These are phyloP conservation scores for Salicornia ramosissima DNA, from an alignment of 148 eudicot genomes.

Conservation along the genomic window DNA sequence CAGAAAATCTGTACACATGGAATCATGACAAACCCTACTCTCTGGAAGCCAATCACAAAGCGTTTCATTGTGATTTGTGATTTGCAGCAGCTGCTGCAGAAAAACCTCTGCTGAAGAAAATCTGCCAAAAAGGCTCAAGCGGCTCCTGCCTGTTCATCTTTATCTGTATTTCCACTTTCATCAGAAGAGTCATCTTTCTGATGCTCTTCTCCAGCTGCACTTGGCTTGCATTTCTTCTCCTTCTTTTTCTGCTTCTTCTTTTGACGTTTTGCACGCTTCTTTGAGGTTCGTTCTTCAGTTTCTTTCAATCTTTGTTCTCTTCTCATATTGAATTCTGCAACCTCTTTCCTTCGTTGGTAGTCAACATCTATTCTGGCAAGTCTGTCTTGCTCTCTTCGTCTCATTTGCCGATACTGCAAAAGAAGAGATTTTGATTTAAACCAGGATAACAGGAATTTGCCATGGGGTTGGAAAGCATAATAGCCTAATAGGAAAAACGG, in stretches of 20 bases:
- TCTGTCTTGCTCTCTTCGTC: conserved; percentile 92
- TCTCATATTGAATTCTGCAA: conserved; percentile 67
- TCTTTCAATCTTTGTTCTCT: conserved; percentile 79
- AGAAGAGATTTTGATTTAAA: conserved; percentile 12
- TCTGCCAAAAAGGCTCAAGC: neutral
- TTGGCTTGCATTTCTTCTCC: conserved; percentile 47
- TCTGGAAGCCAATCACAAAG: neutral
- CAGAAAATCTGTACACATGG: neutral
- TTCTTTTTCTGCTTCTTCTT: conserved; percentile 76
- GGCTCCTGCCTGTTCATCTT: conserved; percentile 29
- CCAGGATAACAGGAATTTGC: neutral
- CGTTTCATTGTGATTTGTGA: neutral
- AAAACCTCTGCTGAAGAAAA: neutral
- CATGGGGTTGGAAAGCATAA: neutral
- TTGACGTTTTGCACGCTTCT: conserved; percentile 88
- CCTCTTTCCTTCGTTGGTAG: conserved; percentile 70
- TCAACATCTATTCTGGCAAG: conserved; percentile 86
- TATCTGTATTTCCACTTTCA: conserved; percentile 42
- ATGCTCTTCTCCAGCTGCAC: conserved; percentile 34
- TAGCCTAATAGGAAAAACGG: neutral
- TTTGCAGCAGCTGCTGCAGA: neutral
- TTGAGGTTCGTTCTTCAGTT: conserved; percentile 84
- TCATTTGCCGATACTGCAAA: conserved; percentile 95
- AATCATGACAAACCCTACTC: neutral
- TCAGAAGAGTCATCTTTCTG: conserved; percentile 47